phyloP scores from a whole-genome alignment of 169 alveolate species.

The Plasmodium gallinaceum region DNA sequence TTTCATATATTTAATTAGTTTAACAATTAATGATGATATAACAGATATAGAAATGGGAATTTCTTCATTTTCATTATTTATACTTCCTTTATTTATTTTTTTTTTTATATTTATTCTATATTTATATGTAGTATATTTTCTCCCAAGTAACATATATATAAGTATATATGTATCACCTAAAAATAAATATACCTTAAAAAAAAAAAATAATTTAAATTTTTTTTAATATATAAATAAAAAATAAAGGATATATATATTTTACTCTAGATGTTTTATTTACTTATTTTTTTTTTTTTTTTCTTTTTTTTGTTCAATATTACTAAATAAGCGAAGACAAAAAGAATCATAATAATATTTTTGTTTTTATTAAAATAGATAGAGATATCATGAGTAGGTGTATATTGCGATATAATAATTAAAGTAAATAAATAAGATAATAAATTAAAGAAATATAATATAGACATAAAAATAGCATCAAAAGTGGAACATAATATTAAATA shows the following conservation, averaged over 20 bases:
- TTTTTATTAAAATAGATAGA: constrained; percentile 20
- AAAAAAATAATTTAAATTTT: no score
- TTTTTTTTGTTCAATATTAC: background rate
- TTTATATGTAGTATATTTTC: constrained; percentile 44
- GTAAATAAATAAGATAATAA: constrained; percentile 18
- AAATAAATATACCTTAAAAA: constrained; percentile 25
- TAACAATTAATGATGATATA: constrained; percentile 33
- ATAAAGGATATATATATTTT: background rate
- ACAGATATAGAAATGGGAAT: constrained; percentile 33
- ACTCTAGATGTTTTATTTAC: background rate
- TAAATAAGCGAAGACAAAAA: constrained; percentile 20
- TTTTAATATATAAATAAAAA: no score
- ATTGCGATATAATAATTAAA: constrained; percentile 18
- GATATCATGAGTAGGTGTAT: constrained; percentile 27
- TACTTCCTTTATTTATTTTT: background rate
- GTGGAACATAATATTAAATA: constrained; percentile 17
- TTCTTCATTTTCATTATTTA: background rate
- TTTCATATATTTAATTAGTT: constrained; percentile 55
- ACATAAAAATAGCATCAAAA: constrained; percentile 60
- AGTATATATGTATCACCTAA: constrained; percentile 45
- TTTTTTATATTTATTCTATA: constrained; percentile 2
- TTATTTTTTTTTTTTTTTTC: background rate
- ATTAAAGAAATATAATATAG: constrained; percentile 16
- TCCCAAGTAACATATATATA: constrained; percentile 59
- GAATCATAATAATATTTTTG: constrained; percentile 34